A percentile compares a stretch with the other conserved stretches of the same genome.
Conservation (phyloP, 805 yeast genomes). For the Starmera quercuum region DNA sequence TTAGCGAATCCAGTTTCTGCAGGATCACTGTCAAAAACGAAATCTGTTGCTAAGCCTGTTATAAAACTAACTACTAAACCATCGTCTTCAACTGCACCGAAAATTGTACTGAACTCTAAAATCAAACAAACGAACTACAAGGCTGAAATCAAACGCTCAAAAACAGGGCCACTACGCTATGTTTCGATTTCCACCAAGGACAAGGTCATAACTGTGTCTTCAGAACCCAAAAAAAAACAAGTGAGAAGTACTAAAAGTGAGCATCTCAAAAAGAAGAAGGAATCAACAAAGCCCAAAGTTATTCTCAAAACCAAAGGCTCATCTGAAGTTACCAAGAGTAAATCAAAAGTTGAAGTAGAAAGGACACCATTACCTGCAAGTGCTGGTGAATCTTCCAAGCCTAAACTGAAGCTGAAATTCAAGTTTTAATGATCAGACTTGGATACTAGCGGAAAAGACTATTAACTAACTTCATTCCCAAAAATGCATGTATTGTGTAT, state of each 20-base stretch:
- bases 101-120: neutral
- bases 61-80: neutral
- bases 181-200: slow-evolving; percentile 30
- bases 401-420: too few species aligned
- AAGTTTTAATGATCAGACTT: too few species aligned
- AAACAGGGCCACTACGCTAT: slow-evolving; percentile 28
- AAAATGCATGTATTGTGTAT: too few species aligned
- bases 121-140: slow-evolving; percentile 5
- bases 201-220: slow-evolving; percentile 32
- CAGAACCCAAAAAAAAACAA: slow-evolving; percentile 25
- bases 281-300: neutral
- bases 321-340: neutral
- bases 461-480: too few species aligned
- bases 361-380: too few species aligned
- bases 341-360: neutral
- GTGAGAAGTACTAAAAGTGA: neutral
- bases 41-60: slow-evolving; percentile 3
- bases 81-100: slow-evolving; percentile 1
- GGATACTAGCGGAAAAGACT: too few species aligned
- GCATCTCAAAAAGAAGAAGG: neutral
- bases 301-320: neutral
- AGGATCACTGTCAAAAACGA: slow-evolving; percentile 1
- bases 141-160: slow-evolving; percentile 13
- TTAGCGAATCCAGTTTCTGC: slow-evolving; percentile 1
- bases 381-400: too few species aligned